phyloP scores from a whole-genome alignment of 2,329 filamentous ascomycete species.

The Aspergillus sp. region DNA sequence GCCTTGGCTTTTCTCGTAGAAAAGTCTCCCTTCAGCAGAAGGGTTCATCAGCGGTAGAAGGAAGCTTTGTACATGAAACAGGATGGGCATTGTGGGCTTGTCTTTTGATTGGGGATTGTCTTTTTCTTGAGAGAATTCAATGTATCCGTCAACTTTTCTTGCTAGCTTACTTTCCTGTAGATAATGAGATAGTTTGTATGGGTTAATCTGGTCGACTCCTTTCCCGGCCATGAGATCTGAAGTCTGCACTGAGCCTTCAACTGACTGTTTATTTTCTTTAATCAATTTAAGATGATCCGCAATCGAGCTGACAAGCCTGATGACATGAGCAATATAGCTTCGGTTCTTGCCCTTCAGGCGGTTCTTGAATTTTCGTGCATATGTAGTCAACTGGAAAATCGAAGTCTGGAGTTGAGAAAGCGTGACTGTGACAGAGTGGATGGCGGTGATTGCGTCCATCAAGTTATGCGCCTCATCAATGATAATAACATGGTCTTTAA shows the following conservation, averaged over 20 bases:
- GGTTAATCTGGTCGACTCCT: conserved; percentile 89
- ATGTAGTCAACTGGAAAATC: conserved; percentile 68
- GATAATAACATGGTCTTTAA: conserved; percentile 86
- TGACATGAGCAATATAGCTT: conserved; percentile 81
- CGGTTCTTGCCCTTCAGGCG: conserved; percentile 84
- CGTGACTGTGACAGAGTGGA: conserved; percentile 72
- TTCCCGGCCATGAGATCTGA: conserved; percentile 71
- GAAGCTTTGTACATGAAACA: conserved; percentile 62
- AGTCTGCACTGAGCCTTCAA: conserved; percentile 63
- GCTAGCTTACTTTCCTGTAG: conserved; percentile 88
- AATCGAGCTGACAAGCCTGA: conserved; percentile 74
- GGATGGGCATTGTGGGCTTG: conserved; percentile 43
- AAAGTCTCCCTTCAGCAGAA: conserved; percentile 59
- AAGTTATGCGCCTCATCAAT: conserved; percentile 97
- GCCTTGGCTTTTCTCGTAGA: conserved; percentile 44
- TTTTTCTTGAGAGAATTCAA: conserved; percentile 53
- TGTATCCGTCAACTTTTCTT: conserved; percentile 89
- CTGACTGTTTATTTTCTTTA: conserved; percentile 29
- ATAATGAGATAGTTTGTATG: conserved; percentile 81
- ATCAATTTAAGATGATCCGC: conserved; percentile 59
- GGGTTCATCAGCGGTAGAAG: conserved; percentile 80
- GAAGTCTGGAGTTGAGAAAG: conserved; percentile 66
- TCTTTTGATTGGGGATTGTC: conserved; percentile 26
- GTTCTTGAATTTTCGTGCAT: conserved; percentile 82
- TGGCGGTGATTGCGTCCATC: conserved; percentile 86